Evolutionary conservation across 2,329 filamentous ascomycete species (phyloP).

Genomic region (Alternaria longipes): DNA sequence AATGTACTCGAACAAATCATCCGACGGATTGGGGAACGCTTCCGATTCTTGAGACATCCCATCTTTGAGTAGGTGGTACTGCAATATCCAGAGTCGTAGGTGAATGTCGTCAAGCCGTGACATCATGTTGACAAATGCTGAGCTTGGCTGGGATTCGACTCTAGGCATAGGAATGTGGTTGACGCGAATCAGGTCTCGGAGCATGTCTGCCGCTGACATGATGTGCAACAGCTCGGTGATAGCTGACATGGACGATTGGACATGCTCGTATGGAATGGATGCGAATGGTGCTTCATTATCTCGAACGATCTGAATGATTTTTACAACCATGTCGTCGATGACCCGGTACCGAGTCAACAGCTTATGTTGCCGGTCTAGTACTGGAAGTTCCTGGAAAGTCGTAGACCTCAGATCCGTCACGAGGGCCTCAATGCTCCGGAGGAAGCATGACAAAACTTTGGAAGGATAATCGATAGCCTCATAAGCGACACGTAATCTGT

Average conservation of each 20-base stretch:
- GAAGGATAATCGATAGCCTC: constrained; percentile 82
- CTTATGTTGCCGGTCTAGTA: constrained; percentile 72
- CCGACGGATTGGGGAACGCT: constrained; percentile 71
- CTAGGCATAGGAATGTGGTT: constrained; percentile 72
- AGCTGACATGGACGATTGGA: constrained; percentile 76
- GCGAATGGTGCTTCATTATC: constrained; percentile 78
- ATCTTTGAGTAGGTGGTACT: constrained; percentile 82
- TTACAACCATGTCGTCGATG: constrained; percentile 78
- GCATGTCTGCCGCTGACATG: constrained; percentile 80
- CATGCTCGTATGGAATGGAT: constrained; percentile 81
- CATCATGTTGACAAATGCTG: constrained; percentile 59
- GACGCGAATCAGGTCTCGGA: constrained; percentile 85
- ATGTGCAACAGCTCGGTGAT: constrained; percentile 76
- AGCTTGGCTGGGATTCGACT: constrained; percentile 60
- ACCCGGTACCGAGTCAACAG: constrained; percentile 81
- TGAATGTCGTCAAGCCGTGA: constrained; percentile 86
- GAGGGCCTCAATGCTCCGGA: constrained; percentile 87
- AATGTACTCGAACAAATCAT: constrained; percentile 80
- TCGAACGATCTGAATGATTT: constrained; percentile 71
- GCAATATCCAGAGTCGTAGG: constrained; percentile 84
- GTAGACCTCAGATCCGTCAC: constrained; percentile 72
- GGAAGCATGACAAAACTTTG: constrained; percentile 86
- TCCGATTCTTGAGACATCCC: constrained; percentile 73
- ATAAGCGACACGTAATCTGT: constrained; percentile 89
- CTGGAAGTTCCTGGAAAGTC: constrained; percentile 64